Percentiles rank a stretch among this genome's conserved stretches.
These are phyloP conservation scores for Antrodiella citrinella DNA, from an alignment of 768 basidiomycete genomes.

Conservation along the genomic window DNA sequence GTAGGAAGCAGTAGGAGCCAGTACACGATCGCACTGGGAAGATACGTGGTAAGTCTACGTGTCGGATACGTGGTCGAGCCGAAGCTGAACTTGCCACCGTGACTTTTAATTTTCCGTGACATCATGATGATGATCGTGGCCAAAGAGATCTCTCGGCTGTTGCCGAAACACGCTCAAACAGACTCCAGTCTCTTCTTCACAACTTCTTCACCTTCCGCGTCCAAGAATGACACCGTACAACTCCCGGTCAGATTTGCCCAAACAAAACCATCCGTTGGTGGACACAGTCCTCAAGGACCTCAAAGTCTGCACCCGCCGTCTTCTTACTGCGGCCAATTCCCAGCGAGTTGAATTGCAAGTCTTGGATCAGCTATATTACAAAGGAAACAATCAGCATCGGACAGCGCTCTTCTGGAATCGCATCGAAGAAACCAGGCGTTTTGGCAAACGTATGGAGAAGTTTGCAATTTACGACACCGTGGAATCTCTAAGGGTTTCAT, in stretches of 20 bases:
- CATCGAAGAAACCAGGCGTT: slow-evolving; percentile 51
- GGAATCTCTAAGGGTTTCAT: slow-evolving; percentile 36
- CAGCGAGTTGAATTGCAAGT: slow-evolving; percentile 47
- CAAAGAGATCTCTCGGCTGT: no score
- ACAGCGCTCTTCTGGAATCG: slow-evolving; percentile 64
- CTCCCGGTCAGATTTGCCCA: background rate
- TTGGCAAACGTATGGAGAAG: slow-evolving; percentile 28
- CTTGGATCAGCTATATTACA: slow-evolving; percentile 66
- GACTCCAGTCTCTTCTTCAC: no score
- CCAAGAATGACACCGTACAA: no score
- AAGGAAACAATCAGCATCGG: slow-evolving; percentile 73
- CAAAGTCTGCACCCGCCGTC: slow-evolving; percentile 43
- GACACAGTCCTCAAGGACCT: slow-evolving; percentile 56
- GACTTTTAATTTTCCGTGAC: no score
- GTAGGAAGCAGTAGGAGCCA: no score
- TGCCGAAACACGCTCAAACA: no score
- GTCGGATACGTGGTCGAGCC: no score
- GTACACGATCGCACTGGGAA: no score
- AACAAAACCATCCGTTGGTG: slow-evolving; percentile 16
- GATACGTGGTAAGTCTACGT: no score
- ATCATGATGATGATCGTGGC: no score
- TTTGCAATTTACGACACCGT: slow-evolving; percentile 18
- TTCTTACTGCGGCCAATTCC: slow-evolving; percentile 35
- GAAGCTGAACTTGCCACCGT: no score
- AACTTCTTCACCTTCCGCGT: no score